Conservation (phyloP, 306 rosid species). For the Cercis canadensis region DNA sequence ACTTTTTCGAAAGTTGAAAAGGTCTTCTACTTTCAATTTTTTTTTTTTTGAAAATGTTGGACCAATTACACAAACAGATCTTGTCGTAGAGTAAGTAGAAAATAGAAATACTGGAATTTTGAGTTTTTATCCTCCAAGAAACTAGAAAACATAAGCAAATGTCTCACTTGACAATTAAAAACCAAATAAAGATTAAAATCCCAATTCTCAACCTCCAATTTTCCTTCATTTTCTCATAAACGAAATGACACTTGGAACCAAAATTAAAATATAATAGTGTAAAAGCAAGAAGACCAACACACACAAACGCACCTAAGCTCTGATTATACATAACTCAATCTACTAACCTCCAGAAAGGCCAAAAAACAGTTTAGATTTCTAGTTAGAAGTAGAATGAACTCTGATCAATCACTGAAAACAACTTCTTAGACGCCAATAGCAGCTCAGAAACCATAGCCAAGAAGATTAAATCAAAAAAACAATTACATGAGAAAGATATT, state of each 20-base stretch:
- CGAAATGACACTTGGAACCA: not conserved
- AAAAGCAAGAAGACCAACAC: conserved; percentile 2
- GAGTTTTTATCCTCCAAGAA: conserved; percentile 11
- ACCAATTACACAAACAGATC: conserved; percentile 26
- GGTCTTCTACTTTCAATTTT: conserved; percentile 25
- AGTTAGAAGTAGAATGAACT: conserved; percentile 22
- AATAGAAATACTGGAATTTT: conserved; percentile 15
- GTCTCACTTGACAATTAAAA: conserved; percentile 22
- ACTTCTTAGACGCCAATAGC: conserved; percentile 4
- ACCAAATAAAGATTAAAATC: conserved; percentile 19
- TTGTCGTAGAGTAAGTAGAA: not conserved
- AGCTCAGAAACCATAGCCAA: conserved; percentile 17
- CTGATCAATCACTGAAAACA: conserved; percentile 30
- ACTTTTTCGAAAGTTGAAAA: conserved; percentile 34
- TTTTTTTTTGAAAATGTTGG: conserved; percentile 9
- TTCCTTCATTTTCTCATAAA: conserved; percentile 18
- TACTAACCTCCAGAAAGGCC: conserved; percentile 55
- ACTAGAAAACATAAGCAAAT: conserved; percentile 14
- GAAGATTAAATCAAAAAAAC: conserved; percentile 32
- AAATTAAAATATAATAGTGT: conserved; percentile 18
- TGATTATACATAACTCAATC: conserved; percentile 38
- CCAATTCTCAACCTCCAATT: conserved; percentile 4
- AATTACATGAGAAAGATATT: conserved; percentile 43
- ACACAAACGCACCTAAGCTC: not conserved
- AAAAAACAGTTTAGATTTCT: conserved; percentile 29